Evolutionary conservation across 2,329 filamentous ascomycete genomes (phyloP).

Genomic region (Pestalotiopsis sp.): DNA sequence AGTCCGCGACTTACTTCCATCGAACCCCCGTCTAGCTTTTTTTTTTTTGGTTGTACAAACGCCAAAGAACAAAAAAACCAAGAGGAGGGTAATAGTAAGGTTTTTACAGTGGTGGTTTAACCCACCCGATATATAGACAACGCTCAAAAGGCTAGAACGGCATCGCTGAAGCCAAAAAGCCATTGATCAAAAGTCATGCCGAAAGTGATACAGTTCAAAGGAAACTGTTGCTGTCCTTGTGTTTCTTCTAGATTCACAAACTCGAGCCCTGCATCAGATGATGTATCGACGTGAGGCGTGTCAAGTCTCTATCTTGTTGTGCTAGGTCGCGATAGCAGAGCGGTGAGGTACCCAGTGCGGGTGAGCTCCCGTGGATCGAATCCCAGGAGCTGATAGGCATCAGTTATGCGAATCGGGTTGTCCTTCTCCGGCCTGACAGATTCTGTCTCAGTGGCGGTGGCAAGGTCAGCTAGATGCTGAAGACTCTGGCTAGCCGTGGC

Average conservation of each 20-base stretch:
- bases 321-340: slow-evolving; percentile 21
- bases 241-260: no score
- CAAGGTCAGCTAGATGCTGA: slow-evolving; percentile 61
- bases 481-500: slow-evolving; percentile 52
- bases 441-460: slow-evolving; percentile 40
- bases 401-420: slow-evolving; percentile 24
- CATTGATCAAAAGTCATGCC: not conserved
- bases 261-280: no score
- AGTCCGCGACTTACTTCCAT: not conserved
- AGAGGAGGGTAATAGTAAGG: not conserved
- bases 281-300: no score
- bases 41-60: not conserved
- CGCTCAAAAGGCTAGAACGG: not conserved
- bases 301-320: slow-evolving; percentile 16
- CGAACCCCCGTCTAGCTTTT: not conserved
- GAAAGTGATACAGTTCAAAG: not conserved
- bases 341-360: slow-evolving; percentile 39
- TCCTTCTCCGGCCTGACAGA: slow-evolving; percentile 23
- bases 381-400: slow-evolving; percentile 42
- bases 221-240: no score
- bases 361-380: slow-evolving; percentile 40
- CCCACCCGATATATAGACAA: not conserved
- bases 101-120: not conserved
- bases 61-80: not conserved
- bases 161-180: no score